Conservation (phyloP, 192 early-diverging fungal species). For the Martensiomyces pterosporus region DNA sequence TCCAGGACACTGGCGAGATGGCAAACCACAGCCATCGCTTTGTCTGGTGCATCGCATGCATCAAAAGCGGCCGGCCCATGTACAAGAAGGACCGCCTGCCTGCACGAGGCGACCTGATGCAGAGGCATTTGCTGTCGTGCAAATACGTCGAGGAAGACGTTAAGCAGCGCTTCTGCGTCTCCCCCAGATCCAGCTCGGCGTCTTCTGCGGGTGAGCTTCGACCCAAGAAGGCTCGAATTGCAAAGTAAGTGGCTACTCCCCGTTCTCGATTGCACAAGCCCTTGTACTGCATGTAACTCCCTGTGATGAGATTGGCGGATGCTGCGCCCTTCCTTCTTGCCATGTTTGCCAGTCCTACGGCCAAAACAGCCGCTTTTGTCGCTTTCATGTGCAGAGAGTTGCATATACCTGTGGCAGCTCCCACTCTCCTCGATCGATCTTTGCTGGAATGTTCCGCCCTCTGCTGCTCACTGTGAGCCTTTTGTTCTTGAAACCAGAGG, state of each 20-base stretch:
- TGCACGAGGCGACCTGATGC: conserved; percentile 50
- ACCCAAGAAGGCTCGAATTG: conserved; percentile 24
- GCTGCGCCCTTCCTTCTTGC: no score
- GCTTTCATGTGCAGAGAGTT: no score
- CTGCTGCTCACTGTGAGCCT: no score
- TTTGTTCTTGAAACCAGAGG: no score
- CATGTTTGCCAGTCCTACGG: no score
- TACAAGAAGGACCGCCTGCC: conserved; percentile 44
- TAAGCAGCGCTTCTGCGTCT: conserved; percentile 29
- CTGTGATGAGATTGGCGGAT: not conserved
- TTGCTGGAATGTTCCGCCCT: no score
- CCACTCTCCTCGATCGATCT: no score
- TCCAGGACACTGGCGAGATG: conserved; percentile 53
- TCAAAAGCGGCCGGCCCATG: conserved; percentile 44
- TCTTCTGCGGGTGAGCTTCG: conserved; percentile 39
- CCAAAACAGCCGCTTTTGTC: no score
- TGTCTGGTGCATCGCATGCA: conserved; percentile 50
- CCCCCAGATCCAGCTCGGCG: conserved; percentile 41
- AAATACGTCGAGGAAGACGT: conserved; percentile 37
- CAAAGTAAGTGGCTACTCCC: conserved; percentile 29
- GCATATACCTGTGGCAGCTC: no score
- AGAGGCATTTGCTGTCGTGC: conserved; percentile 42
- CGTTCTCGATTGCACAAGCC: not conserved
- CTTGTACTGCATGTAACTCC: not conserved
- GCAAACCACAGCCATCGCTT: conserved; percentile 52